Conservation (phyloP, 225 moss, liverwort and hornwort species). For the Pseudoscleropodium purum region DNA sequence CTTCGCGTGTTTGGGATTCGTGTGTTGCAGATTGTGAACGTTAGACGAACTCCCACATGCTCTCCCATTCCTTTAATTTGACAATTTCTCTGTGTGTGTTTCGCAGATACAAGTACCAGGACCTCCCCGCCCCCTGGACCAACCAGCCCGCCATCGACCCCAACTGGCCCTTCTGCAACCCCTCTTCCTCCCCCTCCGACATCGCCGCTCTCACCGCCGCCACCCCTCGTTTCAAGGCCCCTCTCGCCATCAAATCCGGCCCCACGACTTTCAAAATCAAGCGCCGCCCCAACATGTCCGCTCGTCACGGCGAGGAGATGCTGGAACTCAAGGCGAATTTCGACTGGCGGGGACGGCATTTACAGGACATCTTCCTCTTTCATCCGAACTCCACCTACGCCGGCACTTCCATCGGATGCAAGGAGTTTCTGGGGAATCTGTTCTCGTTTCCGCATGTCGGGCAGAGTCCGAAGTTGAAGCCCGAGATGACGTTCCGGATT, state of each 20-base stretch:
- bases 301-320: slow-evolving; percentile 11
- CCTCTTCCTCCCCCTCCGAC: neutral
- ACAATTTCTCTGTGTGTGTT: neutral
- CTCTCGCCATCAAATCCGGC: neutral
- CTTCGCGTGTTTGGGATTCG: neutral
- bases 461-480: neutral
- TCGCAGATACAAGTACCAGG: slow-evolving; percentile 12
- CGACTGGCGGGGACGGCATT: neutral
- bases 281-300: neutral
- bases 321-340: slow-evolving; percentile 10
- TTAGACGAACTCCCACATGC: no score
- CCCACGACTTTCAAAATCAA: slow-evolving; percentile 22
- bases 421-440: slow-evolving; percentile 14
- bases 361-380: neutral
- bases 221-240: neutral
- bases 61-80: neutral
- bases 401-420: neutral
- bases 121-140: neutral
- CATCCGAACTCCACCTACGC: neutral
- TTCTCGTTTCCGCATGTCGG: slow-evolving; percentile 5
- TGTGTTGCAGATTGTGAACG: neutral
- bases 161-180: slow-evolving; percentile 8
- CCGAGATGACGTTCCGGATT: neutral
- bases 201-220: neutral
- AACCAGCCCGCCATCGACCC: neutral